Percentiles rank a stretch among this genome's conserved stretches.
Evolutionary conservation across 1,284 basidiomycete species (phyloP).

Genomic region (Hypsizygus ulmarius): DNA sequence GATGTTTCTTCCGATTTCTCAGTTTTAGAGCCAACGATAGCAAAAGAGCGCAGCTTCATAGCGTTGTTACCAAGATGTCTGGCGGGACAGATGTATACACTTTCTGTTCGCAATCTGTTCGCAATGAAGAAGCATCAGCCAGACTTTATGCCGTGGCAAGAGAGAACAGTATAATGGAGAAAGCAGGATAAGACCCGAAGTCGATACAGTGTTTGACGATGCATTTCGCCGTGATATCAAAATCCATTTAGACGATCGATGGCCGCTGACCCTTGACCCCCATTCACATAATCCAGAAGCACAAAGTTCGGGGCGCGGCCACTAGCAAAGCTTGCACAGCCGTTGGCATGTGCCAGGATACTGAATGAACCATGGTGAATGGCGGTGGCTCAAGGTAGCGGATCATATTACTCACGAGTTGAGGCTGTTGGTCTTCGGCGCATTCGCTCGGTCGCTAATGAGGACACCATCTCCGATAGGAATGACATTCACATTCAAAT

Average conservation of each 20-base stretch:
- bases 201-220: no score
- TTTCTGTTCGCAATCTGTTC: no score
- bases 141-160: no score
- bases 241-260: conserved; percentile 43
- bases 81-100: no score
- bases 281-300: conserved; percentile 49
- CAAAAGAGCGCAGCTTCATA: no score
- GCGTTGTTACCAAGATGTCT: no score
- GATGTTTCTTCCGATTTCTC: no score
- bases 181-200: no score
- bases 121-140: no score
- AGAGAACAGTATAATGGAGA: no score
- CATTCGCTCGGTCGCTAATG: conserved; percentile 38
- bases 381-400: neutral
- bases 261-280: conserved; percentile 41
- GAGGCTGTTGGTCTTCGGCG: conserved; percentile 41
- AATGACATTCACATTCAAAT: conserved; percentile 41
- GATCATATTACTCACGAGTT: conserved; percentile 35
- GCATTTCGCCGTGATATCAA: neutral
- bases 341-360: conserved; percentile 44
- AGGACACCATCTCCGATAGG: conserved; percentile 39
- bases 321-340: conserved; percentile 41
- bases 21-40: no score
- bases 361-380: conserved; percentile 15
- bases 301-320: conserved; percentile 48